Conservation (phyloP, 257 asterid genomes). For the Cordia subcordata region DNA sequence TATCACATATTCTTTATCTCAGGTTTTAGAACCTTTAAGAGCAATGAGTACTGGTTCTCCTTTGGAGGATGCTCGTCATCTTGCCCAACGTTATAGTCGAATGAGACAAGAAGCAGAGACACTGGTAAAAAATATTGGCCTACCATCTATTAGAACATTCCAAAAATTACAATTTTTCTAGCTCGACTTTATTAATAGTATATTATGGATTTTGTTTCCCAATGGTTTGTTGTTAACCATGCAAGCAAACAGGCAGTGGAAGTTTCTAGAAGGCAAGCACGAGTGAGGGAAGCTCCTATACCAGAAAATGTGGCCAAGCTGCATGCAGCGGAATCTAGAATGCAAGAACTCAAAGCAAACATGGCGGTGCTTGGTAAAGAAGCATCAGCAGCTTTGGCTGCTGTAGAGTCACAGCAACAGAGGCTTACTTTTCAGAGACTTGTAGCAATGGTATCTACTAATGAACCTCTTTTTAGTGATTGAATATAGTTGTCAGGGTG, state of each 20-base stretch:
- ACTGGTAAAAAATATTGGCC: slow-evolving; percentile 56
- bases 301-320: slow-evolving; percentile 89
- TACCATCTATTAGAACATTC: not conserved
- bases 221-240: not conserved
- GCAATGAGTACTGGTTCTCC: slow-evolving; percentile 80
- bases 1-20: not conserved
- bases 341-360: slow-evolving; percentile 88
- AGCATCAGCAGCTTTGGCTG: slow-evolving; percentile 87
- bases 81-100: slow-evolving; percentile 93
- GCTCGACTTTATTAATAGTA: too few species aligned
- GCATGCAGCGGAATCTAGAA: slow-evolving; percentile 85
- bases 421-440: slow-evolving; percentile 94
- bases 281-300: slow-evolving; percentile 90
- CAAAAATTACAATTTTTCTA: not conserved
- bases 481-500: not conserved
- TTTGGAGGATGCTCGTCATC: slow-evolving; percentile 98
- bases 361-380: slow-evolving; percentile 99
- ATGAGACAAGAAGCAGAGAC: slow-evolving; percentile 99
- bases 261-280: slow-evolving; percentile 91
- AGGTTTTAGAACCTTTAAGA: slow-evolving; percentile 96
- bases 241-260: slow-evolving; percentile 68
- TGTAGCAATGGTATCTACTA: slow-evolving; percentile 67
- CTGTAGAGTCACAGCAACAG: slow-evolving; percentile 97
- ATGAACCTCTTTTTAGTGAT: not conserved
- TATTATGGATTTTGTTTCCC: not conserved